Evolutionary conservation across 2,329 filamentous ascomycete genomes (phyloP), one percentile per base, ranked within the genome.

Genomic region (Scedosporium minutisporum): DNA sequence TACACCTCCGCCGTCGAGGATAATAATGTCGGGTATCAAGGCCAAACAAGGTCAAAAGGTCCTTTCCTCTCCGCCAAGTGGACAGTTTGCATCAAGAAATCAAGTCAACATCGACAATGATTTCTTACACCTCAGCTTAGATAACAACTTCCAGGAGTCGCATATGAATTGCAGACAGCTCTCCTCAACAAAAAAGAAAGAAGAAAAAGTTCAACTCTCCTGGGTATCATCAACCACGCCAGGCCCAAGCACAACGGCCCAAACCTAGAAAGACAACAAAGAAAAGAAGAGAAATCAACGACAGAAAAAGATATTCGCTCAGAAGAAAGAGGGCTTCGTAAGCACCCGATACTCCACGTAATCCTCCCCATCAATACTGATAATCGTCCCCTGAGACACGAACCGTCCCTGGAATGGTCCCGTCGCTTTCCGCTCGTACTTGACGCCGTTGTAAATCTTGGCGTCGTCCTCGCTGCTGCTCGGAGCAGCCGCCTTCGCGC

Each of bases 321-420:
- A 85, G 65, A 85, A 87, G 68, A 87, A 87, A 0, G 78, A 81
- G 0, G 84, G 83, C 72, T 86, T 87, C 1, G 82, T 86, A 27
- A 88, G 77, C 1, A 88, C 83, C 1, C 85, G 80, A 66, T 87
- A 87, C 70, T 87, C 85, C 41, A 88, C 84, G 64, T 85, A 88
- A 65, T 87, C 85, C 69, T 87, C 85, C 23, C 84, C 85, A 64
- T 87, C 84, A 64, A 88, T 87, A 58, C 76, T 86, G 67, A 87
- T 80, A 23, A 87, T 83, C 9, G 80, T 80, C 4, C 84, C 82
- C 64, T 83, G 79, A 57, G 82, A 85, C 33, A 86, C 84, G n/a
- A 87, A 78, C 69, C 86, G 86, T 25, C 84, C 85, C 65, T 80
- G 76, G 64, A 87, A 87, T 0, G 84, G 83, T 0, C 85, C 85